Base-by-base conservation (phyloP, 1,284 basidiomycete species). In the Tilletiopsis washingtonensis region DNA sequence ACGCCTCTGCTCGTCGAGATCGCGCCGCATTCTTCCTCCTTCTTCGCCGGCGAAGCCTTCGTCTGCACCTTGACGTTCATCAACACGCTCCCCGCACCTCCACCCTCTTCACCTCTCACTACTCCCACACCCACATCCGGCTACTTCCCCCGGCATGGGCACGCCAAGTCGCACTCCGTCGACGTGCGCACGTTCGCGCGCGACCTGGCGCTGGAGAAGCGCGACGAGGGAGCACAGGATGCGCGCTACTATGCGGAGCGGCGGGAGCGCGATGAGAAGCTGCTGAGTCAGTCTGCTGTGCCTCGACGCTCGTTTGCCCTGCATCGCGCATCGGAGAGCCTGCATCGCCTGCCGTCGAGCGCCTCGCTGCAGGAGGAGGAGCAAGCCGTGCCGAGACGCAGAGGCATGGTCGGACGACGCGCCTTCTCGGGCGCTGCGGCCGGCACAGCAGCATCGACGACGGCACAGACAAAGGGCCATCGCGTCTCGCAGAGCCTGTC, bases 31-130 rank as follows among this genome's bases (percentile, higher is more conserved):
- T 85, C 90, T 57, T 86, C 88, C 0, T 87, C 88, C 0, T 94
- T 86, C 76, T 96, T 91, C 73, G 89, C 91, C 1, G 91, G 91
- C 54, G 91, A 96, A 73, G 77, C 81, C 0, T 88, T 93, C 74
- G 78, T 82, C 5, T 87, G 88, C 15, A 84, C 81, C 4, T 83
- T 96, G 67, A 85, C 86, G 0, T 89, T 94, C 74, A 85, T 85
- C 40, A 94, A 93, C 73, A 85, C 83, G 5, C 77, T 81, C 20
- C 67, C 55, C 12, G 51, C 70, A 47, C 51, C 65, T 26, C 65
- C 75, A n/a, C 74, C 73, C 40, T 71, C 76, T 0, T 84, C 58
- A 85, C 72, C 61, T 4, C 41, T 64, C 4, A 48, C 45, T 14
- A 48, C 45, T 14, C 45, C 25, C 53, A 57, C 40, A 34, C n/a